phyloP scores from a whole-genome alignment of 805 yeast species.

The Candida piceae region DNA sequence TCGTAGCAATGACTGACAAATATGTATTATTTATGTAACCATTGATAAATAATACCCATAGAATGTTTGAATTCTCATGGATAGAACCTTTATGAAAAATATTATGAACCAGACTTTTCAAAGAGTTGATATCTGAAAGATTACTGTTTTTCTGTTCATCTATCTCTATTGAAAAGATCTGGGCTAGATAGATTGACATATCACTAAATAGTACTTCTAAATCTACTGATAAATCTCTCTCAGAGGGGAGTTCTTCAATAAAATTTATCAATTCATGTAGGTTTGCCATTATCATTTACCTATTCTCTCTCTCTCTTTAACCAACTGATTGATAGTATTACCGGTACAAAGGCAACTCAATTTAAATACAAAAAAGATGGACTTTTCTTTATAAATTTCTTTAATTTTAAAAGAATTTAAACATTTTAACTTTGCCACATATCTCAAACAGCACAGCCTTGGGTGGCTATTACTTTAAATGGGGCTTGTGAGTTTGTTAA shows the following conservation, averaged over 20 bases:
- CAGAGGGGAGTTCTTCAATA: background rate
- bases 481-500: too few relatives aligned
- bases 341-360: too few relatives aligned
- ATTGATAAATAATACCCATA: constrained; percentile 11
- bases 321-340: too few relatives aligned
- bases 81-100: constrained; percentile 1
- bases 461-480: too few relatives aligned
- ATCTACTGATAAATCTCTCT: background rate
- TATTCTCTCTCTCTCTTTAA: too few relatives aligned
- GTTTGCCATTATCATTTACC: too few relatives aligned
- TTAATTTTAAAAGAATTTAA: too few relatives aligned
- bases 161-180: background rate
- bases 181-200: background rate
- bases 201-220: background rate
- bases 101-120: constrained; percentile 8
- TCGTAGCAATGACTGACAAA: background rate
- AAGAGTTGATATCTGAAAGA: constrained; percentile 2
- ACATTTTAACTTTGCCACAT: too few relatives aligned
- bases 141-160: background rate
- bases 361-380: too few relatives aligned
- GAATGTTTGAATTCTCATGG: constrained; percentile 4
- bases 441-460: too few relatives aligned
- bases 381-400: too few relatives aligned
- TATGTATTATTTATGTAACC: constrained; percentile 4
- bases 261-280: too few relatives aligned